These are phyloP conservation scores for Botrytis squamosa DNA, from an alignment of 2,329 filamentous ascomycete species.

Conservation along the genomic window DNA sequence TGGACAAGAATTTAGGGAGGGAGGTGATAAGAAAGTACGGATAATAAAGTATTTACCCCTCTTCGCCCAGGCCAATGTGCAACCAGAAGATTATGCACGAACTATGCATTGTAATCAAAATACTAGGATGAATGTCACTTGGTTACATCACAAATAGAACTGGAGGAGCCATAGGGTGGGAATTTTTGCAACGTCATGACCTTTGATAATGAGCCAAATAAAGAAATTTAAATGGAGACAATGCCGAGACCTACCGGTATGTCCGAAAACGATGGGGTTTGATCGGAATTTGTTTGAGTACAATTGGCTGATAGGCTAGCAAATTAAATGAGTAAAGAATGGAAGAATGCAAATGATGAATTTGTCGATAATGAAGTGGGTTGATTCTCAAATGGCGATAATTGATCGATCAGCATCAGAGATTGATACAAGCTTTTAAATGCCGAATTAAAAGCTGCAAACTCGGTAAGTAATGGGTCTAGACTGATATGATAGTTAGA, in stretches of 20 bases:
- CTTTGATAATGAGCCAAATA: background rate
- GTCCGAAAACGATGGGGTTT: background rate
- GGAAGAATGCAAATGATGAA: background rate
- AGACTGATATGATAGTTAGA: background rate
- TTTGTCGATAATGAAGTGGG: background rate
- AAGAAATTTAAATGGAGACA: background rate
- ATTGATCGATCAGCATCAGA: background rate
- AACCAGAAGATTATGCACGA: background rate
- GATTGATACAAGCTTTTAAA: background rate
- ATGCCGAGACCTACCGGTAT: background rate
- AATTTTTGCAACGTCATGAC: background rate
- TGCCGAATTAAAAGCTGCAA: background rate
- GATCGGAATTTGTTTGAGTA: background rate
- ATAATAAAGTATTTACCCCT: background rate
- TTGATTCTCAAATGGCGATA: background rate
- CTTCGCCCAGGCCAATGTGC: background rate
- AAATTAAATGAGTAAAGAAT: background rate
- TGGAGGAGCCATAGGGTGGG: background rate
- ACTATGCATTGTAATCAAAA: conserved; percentile 13
- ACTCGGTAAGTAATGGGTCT: background rate
- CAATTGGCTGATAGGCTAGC: background rate
- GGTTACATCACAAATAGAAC: background rate
- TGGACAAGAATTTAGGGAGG: background rate
- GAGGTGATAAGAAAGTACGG: background rate
- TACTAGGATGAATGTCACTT: background rate